Base-by-base conservation (phyloP, 768 basidiomycete genomes). In the Daedaleopsis sinensis region DNA sequence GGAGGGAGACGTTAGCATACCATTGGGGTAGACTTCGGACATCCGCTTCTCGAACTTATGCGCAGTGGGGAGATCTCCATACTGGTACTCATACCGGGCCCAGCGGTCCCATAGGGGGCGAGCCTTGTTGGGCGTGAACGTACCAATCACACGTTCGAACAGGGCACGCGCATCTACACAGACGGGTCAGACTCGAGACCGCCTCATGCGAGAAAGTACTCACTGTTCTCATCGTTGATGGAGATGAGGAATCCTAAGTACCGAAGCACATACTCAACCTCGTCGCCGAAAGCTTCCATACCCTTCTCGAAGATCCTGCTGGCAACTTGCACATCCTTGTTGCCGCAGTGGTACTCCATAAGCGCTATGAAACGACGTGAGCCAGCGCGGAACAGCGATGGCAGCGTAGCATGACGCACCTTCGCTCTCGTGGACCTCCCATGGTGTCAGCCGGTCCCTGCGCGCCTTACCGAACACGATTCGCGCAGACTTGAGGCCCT, bases 141-240 rank as follows among this genome's bases (percentile, higher is more conserved):
- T 89, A 16, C 81, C 74, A 24, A 96, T 90, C 8, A 93, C 88
- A 27, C 92, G 86, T 71, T 99, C 96, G 71, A 99, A 99, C 27
- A 98, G 78, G 0, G 96, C 96, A 57, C 96, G 87, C 1, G 96
- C 97, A 77, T 99, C 97, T 99, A 62, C 8, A 52, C 39, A 42
- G 46, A 47, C 52, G 57, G 39, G 55, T 51, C 39, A 63, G 62
- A n/a, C 56, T 51, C 21, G 49, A 52, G 52, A 18, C 38, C 52
- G 48, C 61, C 61, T 19, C 12, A n/a, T 13, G 19, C 42, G 52
- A 32, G 43, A 52, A 44, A 35, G 27, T 38, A 80, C 92, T 67
- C 71, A 97, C 96, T 99, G 70, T 89, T 93, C 66, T 94, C 90
- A 73, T 98, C 96, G 68, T 98, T 98, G 77, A 97, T 84, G 27